These are phyloP conservation scores for Golubevia sp. DNA, from an alignment of 1,284 basidiomycete genomes.

Conservation along the genomic window DNA sequence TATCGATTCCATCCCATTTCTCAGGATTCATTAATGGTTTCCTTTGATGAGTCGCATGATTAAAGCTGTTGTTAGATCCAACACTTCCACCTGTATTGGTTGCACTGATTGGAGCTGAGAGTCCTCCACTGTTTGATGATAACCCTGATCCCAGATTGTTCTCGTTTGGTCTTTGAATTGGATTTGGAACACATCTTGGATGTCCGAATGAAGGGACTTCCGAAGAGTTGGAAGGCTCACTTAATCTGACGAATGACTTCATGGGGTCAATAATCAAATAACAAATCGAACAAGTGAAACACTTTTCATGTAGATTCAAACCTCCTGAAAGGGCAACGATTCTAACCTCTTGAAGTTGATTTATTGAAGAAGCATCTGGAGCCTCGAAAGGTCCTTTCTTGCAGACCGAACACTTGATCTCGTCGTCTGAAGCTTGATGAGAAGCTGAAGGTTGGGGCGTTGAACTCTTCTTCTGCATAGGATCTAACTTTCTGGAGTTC, in stretches of 20 bases:
- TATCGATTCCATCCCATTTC: not conserved
- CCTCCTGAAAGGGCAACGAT: slow-evolving; percentile 26
- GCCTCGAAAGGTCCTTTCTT: slow-evolving; percentile 30
- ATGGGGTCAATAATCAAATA: slow-evolving; percentile 18
- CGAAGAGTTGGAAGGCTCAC: too few relatives aligned
- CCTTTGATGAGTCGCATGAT: slow-evolving; percentile 12
- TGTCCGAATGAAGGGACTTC: slow-evolving; percentile 12
- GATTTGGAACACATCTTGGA: slow-evolving; percentile 14
- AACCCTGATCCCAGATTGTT: too few relatives aligned
- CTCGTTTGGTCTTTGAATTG: not conserved
- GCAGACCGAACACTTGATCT: slow-evolving; percentile 21
- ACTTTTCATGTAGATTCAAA: slow-evolving; percentile 28
- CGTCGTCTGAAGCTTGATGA: slow-evolving; percentile 3
- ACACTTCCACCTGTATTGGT: not conserved
- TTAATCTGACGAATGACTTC: slow-evolving; percentile 23
- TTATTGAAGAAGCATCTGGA: not conserved
- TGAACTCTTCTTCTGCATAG: too few relatives aligned
- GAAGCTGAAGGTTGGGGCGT: too few relatives aligned
- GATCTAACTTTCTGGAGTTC: too few relatives aligned
- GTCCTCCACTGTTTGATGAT: not conserved
- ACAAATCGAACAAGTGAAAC: slow-evolving; percentile 37
- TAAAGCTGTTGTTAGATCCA: not conserved
- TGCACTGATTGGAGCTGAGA: not conserved
- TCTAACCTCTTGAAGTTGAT: slow-evolving; percentile 12
- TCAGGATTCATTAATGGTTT: slow-evolving; percentile 5